Evolutionary conservation across 441 rosid species (phyloP), one percentile per base, ranked within the genome.

Genomic region (Capsella rubella): DNA sequence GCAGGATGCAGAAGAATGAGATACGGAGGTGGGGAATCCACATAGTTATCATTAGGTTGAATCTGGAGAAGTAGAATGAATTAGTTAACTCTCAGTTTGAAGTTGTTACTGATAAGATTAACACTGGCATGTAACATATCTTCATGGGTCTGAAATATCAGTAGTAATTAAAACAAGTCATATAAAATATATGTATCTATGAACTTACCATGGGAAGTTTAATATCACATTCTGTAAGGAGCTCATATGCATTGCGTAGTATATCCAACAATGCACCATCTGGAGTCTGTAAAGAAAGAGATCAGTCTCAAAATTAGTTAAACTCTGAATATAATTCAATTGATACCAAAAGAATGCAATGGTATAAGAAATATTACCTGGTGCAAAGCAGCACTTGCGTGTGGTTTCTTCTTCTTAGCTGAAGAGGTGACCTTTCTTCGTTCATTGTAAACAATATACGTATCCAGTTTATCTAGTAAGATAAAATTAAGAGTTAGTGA

Each of bases 1-100:
- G 93, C 97, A 39, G 97, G 97, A 83, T 92, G 99, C 67, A 95
- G 80, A 85, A 90, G 84, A 75, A 95, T 90, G 63, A 92, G 89
- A 87, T 85, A 92, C 28, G 97, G 96, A 28, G 97, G 97, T 72
- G 90, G 90, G 54, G 85, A 82, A 64, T 85, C 71, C 43, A 86
- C 77, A 72, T 92, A 95, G 16, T 71, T 83, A 58, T 86, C 90
- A 63, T 95, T 90, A 72, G 84, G 72, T 79, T 84, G 89, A 75
- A 90, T 70, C 97, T 92, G 69, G 50, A 57, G 70, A 70, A 66
- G 80, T 31, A 74, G 29, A 72, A 60, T 45, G 63, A 69, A 59
- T 71, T 35, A 55, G 39, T 42, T 50, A 69, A 55, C 29, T 21
- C 31, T 31, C 32, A 4, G 11, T 43, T 8, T 18, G 39, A 64